A percentile compares a stretch with the other conserved stretches of the same genome.
Evolutionary conservation across 2,329 filamentous ascomycete species (phyloP).

Genomic region (Calonectria henricotiae): DNA sequence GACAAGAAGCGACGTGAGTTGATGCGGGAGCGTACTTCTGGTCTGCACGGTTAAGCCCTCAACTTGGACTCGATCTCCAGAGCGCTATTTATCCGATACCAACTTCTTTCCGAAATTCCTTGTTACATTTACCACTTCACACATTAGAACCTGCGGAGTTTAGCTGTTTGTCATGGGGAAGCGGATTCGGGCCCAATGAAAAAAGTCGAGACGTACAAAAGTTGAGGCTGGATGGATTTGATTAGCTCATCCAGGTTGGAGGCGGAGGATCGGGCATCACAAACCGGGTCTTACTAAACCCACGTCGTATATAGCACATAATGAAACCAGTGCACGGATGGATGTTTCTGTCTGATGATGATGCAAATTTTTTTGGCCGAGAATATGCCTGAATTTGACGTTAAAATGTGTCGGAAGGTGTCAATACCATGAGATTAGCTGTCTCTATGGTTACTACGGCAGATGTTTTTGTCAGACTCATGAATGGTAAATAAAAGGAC

Average conservation of each 20-base stretch:
- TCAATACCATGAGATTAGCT: no score
- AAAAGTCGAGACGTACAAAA: slow-evolving; percentile 34
- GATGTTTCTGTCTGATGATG: slow-evolving; percentile 10
- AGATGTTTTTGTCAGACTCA: no score
- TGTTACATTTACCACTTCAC: slow-evolving; percentile 32
- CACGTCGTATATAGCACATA: slow-evolving; percentile 45
- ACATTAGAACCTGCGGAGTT: slow-evolving; percentile 37
- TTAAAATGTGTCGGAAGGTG: no score
- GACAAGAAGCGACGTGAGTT: slow-evolving; percentile 78
- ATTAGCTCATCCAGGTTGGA: slow-evolving; percentile 21
- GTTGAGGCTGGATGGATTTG: slow-evolving; percentile 28
- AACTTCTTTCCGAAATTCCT: slow-evolving; percentile 32
- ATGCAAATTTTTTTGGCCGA: neutral
- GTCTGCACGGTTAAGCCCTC: slow-evolving; percentile 60
- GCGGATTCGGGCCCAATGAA: slow-evolving; percentile 30
- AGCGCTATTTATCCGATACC: slow-evolving; percentile 32
- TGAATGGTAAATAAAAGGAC: no score
- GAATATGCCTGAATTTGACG: no score
- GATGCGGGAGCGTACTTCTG: slow-evolving; percentile 76
- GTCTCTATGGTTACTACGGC: no score
- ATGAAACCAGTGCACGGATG: slow-evolving; percentile 42
- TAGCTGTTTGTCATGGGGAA: slow-evolving; percentile 25
- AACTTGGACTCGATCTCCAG: slow-evolving; percentile 7
- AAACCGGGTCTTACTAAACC: slow-evolving; percentile 34
- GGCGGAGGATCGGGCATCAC: slow-evolving; percentile 29